Base-by-base conservation (phyloP, 108 stramenopile genomes). In the Skeletonema grethae region DNA sequence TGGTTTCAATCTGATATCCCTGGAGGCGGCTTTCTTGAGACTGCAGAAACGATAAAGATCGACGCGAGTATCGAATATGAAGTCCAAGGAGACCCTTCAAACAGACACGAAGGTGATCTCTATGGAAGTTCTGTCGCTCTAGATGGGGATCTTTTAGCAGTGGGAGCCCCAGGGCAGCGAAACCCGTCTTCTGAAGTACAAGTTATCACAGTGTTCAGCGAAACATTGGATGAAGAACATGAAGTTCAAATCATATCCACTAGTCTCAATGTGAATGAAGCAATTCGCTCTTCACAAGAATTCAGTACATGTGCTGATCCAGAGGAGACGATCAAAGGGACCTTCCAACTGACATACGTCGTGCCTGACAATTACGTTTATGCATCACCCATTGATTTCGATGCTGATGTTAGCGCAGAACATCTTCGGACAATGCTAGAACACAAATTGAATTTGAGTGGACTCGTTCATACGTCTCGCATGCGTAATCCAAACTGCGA, bases 161-260 rank as follows among this genome's bases (percentile, higher is more conserved):
- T 81, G 2, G 84, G 86, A 36, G 84, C 86, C 8, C 88, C 88
- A 12, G 76, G 72, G 35, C 87, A 88, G 67, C 62, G 70, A 32
- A 70, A 63, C 16, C 76, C 82, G 8, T 57, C 57, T 15, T 57
- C 82, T 15, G 88, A 88, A 53, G 55, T 86, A 24, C 88, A 89
- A 63, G 70, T 89, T n/a, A 18, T 89, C 22, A 82, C 67, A 11
- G 75, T 87, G 29, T 72, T 66, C 32, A 80, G 82, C 32, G 69
- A 83, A 48, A 46, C 75, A 18, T n/a, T 22, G 4, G 50, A 65
- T 45, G 55, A 63, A 15, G 67, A 63, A 30, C 56, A 64, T 15
- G 83, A 85, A 72, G 46, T 83, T 20, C 84, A 82, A 65, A 75
- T 82, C n/a, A 73, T 85, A 22, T 57, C 57, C 16, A 82, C 82